phyloP scores from a whole-genome alignment of 2,329 filamentous ascomycete genomes.

The Chrysoporthe deuterocubensis region DNA sequence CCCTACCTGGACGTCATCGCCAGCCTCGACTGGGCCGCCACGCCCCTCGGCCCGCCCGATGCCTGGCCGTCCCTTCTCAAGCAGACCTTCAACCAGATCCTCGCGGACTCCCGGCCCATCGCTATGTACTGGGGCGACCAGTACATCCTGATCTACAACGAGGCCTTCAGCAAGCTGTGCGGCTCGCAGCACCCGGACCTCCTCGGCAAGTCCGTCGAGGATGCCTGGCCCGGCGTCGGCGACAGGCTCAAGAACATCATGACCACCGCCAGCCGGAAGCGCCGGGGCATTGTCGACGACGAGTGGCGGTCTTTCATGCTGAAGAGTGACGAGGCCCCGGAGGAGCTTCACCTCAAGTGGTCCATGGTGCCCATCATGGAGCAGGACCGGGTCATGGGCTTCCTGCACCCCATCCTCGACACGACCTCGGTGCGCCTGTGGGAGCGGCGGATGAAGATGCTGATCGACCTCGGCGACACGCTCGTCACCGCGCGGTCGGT shows the following conservation, averaged over 20 bases:
- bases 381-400: constrained; percentile 47
- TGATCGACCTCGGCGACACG: constrained; percentile 51
- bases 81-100: constrained; percentile 45
- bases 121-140: constrained; percentile 61
- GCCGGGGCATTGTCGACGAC: constrained; percentile 44
- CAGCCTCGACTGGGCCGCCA: constrained; percentile 49
- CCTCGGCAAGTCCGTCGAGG: constrained; percentile 62
- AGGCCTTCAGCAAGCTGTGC: constrained; percentile 65
- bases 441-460: constrained; percentile 54
- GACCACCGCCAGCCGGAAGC: constrained; percentile 39
- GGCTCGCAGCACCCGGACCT: constrained; percentile 67
- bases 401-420: constrained; percentile 52
- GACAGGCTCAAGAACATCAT: constrained; percentile 44
- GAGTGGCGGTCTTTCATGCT: constrained; percentile 53
- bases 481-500: constrained; percentile 48
- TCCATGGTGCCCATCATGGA: constrained; percentile 52
- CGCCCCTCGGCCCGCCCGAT: constrained; percentile 48
- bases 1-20: constrained; percentile 43
- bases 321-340: constrained; percentile 44
- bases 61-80: constrained; percentile 49
- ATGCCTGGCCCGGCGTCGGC: constrained; percentile 62
- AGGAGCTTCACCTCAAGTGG: constrained; percentile 55
- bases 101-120: constrained; percentile 50
- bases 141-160: constrained; percentile 68
- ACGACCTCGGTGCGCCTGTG: constrained; percentile 52